These are phyloP conservation scores for Globisporangium emineosum DNA, from an alignment of 352 stramenopile species.

Conservation along the genomic window DNA sequence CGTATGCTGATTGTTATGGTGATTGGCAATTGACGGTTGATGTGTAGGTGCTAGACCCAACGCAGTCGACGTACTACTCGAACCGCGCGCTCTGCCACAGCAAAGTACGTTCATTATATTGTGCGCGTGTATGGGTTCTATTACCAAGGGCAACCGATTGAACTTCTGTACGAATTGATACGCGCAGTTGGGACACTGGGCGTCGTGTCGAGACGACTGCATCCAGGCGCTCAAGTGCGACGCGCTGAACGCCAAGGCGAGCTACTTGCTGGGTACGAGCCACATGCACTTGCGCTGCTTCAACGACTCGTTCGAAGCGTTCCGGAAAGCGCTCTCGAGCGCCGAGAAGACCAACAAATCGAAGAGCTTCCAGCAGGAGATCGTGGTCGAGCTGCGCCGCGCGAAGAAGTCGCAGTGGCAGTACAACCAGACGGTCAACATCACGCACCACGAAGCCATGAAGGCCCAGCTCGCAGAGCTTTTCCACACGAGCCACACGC, in stretches of 20 bases:
- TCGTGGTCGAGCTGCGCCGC: constrained; percentile 49
- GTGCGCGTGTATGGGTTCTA: too few species aligned
- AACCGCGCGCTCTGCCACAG: constrained; percentile 76
- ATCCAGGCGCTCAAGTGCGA: constrained; percentile 48
- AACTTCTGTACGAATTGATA: neutral
- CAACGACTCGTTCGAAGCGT: constrained; percentile 45
- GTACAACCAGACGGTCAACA: constrained; percentile 32
- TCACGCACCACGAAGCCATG: constrained; percentile 38
- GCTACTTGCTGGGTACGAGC: constrained; percentile 71
- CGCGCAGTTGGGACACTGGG: constrained; percentile 56
- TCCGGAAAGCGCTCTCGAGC: constrained; percentile 42
- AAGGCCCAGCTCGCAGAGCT: constrained; percentile 41
- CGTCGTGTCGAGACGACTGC: constrained; percentile 64
- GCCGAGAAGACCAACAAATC: constrained; percentile 61
- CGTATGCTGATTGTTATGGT: too few species aligned
- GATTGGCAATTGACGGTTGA: neutral
- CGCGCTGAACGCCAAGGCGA: constrained; percentile 68
- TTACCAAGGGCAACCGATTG: neutral
- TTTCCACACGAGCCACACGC: constrained; percentile 24
- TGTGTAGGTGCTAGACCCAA: constrained; percentile 48
- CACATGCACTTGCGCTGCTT: constrained; percentile 46
- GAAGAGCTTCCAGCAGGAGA: constrained; percentile 53
- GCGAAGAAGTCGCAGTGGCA: constrained; percentile 71
- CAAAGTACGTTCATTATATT: constrained; percentile 50
- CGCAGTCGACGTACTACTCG: constrained; percentile 70